phyloP scores from a whole-genome alignment of 78 protist genomes.

The Planoprotostelium fungivorum region DNA sequence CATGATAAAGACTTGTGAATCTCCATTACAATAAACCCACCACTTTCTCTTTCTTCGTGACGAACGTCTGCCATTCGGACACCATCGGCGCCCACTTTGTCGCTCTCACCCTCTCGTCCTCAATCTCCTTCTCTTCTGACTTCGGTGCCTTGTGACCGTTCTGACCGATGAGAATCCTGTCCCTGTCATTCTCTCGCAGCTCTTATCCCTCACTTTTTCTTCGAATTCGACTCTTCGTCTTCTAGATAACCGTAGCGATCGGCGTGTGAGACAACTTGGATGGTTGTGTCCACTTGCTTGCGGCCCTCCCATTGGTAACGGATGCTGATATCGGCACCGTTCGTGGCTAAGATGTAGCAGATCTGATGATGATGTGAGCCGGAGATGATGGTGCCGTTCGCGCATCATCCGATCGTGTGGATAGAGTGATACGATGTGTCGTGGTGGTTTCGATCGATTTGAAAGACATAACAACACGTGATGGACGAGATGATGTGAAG shows the following conservation, averaged over 20 bases:
- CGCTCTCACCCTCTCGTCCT: background rate
- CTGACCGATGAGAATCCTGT: background rate
- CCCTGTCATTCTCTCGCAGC: background rate
- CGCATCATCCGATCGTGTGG: too few relatives aligned
- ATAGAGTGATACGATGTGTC: too few relatives aligned
- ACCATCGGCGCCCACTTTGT: background rate
- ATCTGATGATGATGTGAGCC: too few relatives aligned
- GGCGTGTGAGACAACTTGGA: background rate
- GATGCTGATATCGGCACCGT: background rate
- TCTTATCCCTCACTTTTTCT: background rate
- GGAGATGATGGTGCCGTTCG: too few relatives aligned
- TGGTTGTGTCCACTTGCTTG: background rate
- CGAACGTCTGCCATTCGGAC: background rate
- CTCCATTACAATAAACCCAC: too few relatives aligned
- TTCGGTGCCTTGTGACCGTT: background rate
- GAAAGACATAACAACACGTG: too few relatives aligned
- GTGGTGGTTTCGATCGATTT: too few relatives aligned
- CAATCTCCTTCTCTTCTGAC: background rate
- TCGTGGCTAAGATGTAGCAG: background rate
- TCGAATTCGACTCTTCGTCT: background rate
- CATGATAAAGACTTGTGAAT: too few relatives aligned
- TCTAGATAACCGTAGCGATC: background rate
- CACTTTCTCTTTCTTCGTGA: background rate
- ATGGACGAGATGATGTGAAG: too few relatives aligned
- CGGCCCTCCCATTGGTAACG: background rate